Evolutionary conservation across 306 rosid species (phyloP), one percentile per base, ranked within the genome.

Genomic region (Citrullus amarus): DNA sequence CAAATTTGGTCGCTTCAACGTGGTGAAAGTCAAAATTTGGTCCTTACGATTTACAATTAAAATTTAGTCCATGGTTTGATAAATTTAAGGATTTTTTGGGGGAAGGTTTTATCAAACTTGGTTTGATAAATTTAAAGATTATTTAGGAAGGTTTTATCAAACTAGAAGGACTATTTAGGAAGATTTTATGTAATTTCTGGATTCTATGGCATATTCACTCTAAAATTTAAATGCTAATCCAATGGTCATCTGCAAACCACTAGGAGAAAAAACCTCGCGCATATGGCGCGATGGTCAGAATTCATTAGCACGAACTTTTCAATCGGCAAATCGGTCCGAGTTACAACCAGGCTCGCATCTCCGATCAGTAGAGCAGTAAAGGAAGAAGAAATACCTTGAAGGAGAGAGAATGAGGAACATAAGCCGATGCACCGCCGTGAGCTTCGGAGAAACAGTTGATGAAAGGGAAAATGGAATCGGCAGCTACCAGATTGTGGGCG

Each of bases 401-500:
- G 76, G 97, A 89, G 48, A 90, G 78, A 79, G 97, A 86, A 80
- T 90, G 87, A 12, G 81, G 88, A 16, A 85, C 82, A 71, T 77
- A 76, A 79, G 87, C 43, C 69, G 91, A 34, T 18, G 97, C 96
- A 2, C 86, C 89, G 82, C 90, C 95, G 14, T 77, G 25, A 16
- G 97, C 97, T 85, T 84, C 91, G 38, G 97, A 85, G 86, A 94
- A 94, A 82, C 87, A 79, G 36, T 57, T 78, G 82, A 90, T 87
- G 79, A 94, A 94, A 48, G 93, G 75, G 3, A 87, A 76, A 80
- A 72, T 74, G 28, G 98, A 94, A 34, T 92, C 85, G n/a, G 85
- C 13, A 6, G 89, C 80, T 69, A 92, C 96, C 67, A 94, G 63
- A 82, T 88, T 94, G 89, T 94, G 98, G 6, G 97, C 97, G 63